Conservation (phyloP, 306 rosid species). For the Castanospermum australe region DNA sequence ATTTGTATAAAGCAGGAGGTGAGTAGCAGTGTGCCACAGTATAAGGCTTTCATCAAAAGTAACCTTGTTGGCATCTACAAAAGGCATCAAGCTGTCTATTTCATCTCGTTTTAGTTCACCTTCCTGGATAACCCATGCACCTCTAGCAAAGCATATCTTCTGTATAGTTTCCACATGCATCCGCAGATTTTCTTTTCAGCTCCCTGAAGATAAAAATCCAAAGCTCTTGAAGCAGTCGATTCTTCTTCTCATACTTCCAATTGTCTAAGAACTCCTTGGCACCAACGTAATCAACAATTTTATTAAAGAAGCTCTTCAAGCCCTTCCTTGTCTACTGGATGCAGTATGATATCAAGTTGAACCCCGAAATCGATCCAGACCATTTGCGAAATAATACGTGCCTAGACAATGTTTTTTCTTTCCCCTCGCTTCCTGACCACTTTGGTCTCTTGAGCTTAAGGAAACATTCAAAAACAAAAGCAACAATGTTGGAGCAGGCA, state of each 20-base stretch:
- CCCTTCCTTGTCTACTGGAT: too few species aligned
- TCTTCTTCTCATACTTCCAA: background rate
- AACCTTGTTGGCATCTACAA: background rate
- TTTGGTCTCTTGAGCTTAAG: background rate
- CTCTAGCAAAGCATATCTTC: background rate
- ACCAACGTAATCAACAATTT: too few species aligned
- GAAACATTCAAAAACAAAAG: too few species aligned
- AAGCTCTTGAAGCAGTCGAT: background rate
- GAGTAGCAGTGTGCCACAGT: slow-evolving; percentile 23
- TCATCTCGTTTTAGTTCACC: too few species aligned
- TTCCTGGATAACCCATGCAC: background rate
- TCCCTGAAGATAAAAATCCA: background rate
- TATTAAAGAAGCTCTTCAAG: too few species aligned
- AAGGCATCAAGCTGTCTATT: background rate
- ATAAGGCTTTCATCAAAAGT: background rate
- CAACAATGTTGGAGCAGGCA: too few species aligned
- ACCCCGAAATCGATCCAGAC: slow-evolving; percentile 23
- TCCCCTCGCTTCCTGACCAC: too few species aligned
- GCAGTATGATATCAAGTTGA: slow-evolving; percentile 41
- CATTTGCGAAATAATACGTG: slow-evolving; percentile 33
- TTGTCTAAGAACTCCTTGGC: background rate
- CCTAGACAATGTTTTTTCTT: too few species aligned
- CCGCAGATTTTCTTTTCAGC: background rate
- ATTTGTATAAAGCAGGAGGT: too few species aligned
- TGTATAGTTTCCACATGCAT: background rate